Evolutionary conservation across 1,284 basidiomycete species (phyloP), one percentile per base, ranked within the genome.

Genomic region (Puccinia sorghi): DNA sequence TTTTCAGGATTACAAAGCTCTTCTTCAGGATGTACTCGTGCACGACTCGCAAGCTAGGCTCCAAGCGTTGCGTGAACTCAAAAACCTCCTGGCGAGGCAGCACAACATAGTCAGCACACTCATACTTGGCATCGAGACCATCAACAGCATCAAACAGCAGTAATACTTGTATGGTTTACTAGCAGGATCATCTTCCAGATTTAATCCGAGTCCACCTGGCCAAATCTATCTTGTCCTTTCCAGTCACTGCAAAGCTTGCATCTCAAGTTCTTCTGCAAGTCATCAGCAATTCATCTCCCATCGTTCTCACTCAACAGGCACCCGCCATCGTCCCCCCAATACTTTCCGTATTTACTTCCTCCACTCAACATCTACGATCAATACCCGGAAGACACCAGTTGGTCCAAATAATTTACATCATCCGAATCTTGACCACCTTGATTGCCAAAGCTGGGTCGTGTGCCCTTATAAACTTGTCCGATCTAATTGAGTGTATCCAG

Each of bases 221-320:
- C 5, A 48, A 25, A 27, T 59, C 66, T 8, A 54, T 78, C 54
- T 46, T 61, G 37, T 25, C 66, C n/a, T 61, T 56, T 52, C 64
- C 75, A 61, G 43, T 39, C 39, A 69, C 66, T n/a, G 64, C 66
- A 17, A 67, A 39, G 41, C 41, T 69, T 13, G 56, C 66, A 32
- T 78, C 75, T n/a, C 75, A 70, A 71, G 69, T 50, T 25, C 66
- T 78, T n/a, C 32, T 78, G 22, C 75, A 69, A 50, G 32, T 78
- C 27, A 12, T 78, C 75, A 70, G 54, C 41, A 56, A 78, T 50
- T 70, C 75, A 22, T 78, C 75, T 20, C 52, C 75, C 39, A 54
- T 27, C 22, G 48, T 78, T 17, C 27, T 78, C 17, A 70, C 27
- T 15, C 75, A 57, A 39, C 66, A 78, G 41, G 54, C 37, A 15